Evolutionary conservation across 495 filamentous ascomycete genomes (phyloP).

Genomic region (Tuber melanosporum): DNA sequence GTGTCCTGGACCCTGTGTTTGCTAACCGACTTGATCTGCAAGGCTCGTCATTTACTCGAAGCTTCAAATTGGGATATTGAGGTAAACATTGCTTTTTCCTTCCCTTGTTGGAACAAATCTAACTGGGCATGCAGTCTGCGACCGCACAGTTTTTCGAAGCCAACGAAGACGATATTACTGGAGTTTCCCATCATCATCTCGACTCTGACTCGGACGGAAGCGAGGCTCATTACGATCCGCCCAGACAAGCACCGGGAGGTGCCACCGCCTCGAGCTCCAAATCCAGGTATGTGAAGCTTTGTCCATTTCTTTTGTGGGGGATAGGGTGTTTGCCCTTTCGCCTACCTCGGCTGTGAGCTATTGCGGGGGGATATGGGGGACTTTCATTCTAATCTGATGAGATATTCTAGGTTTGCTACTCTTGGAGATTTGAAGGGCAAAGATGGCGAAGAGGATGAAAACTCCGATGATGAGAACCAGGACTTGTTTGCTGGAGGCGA

Average conservation of each 20-base stretch:
- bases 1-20: slow-evolving; percentile 4
- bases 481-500: slow-evolving; percentile 93
- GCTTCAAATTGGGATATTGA: slow-evolving; percentile 41
- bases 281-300: slow-evolving; percentile 24
- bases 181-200: neutral
- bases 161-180: slow-evolving; percentile 23
- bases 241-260: slow-evolving; percentile 5
- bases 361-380: neutral
- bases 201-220: slow-evolving; percentile 29
- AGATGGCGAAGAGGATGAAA: slow-evolving; percentile 53
- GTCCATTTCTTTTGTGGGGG: neutral
- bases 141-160: slow-evolving; percentile 33
- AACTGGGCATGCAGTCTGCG: slow-evolving; percentile 29
- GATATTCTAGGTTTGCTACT: slow-evolving; percentile 50
- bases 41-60: slow-evolving; percentile 41
- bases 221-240: slow-evolving; percentile 20
- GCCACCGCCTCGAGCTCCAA: slow-evolving; percentile 21
- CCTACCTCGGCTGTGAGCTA: neutral
- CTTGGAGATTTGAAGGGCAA: slow-evolving; percentile 50
- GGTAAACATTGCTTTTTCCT: slow-evolving; percentile 14
- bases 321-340: neutral
- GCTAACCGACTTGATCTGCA: slow-evolving; percentile 8
- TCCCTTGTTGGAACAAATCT: neutral
- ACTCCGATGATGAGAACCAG: slow-evolving; percentile 58
- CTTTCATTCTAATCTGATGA: slow-evolving; percentile 11